These are phyloP conservation scores for Kazachstania sp. DNA, from an alignment of 1,139 yeast genomes.

Conservation along the genomic window DNA sequence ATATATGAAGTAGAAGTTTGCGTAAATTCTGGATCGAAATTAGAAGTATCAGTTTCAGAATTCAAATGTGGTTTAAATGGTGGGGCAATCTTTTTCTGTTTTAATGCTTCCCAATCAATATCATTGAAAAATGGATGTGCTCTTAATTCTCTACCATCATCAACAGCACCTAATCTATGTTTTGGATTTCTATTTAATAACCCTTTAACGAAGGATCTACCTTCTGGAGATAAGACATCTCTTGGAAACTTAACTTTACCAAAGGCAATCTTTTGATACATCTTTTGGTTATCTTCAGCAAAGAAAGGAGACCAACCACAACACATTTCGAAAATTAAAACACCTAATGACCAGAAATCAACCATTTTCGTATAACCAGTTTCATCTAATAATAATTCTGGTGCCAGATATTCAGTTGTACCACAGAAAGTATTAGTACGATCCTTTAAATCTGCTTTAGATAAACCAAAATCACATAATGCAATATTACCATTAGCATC, in stretches of 20 bases:
- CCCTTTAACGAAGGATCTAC: slow-evolving; percentile 91
- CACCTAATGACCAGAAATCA: slow-evolving; percentile 81
- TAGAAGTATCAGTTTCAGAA: slow-evolving; percentile 88
- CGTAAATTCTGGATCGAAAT: slow-evolving; percentile 96
- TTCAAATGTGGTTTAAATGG: slow-evolving; percentile 92
- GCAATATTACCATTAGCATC: slow-evolving; percentile 98
- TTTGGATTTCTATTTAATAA: slow-evolving; percentile 88
- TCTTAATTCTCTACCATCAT: slow-evolving; percentile 85
- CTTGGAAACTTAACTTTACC: slow-evolving; percentile 96
- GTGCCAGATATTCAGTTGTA: slow-evolving; percentile 85
- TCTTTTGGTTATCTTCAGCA: slow-evolving; percentile 94
- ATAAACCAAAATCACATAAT: slow-evolving; percentile 90
- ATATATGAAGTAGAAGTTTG: slow-evolving; percentile 78
- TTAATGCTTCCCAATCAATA: slow-evolving; percentile 77
- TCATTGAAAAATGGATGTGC: slow-evolving; percentile 88
- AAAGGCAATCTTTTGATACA: slow-evolving; percentile 97
- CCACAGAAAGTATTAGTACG: slow-evolving; percentile 97
- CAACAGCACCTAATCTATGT: slow-evolving; percentile 83
- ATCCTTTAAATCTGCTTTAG: slow-evolving; percentile 88
- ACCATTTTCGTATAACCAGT: slow-evolving; percentile 81
- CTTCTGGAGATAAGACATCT: slow-evolving; percentile 85
- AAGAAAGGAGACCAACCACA: slow-evolving; percentile 99
- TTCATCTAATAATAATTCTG: slow-evolving; percentile 74
- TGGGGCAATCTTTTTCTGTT: slow-evolving; percentile 82
- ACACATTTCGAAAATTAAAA: slow-evolving; percentile 77